Base-by-base conservation (phyloP, 2,329 filamentous ascomycete genomes). In the Colletotrichum musicola region DNA sequence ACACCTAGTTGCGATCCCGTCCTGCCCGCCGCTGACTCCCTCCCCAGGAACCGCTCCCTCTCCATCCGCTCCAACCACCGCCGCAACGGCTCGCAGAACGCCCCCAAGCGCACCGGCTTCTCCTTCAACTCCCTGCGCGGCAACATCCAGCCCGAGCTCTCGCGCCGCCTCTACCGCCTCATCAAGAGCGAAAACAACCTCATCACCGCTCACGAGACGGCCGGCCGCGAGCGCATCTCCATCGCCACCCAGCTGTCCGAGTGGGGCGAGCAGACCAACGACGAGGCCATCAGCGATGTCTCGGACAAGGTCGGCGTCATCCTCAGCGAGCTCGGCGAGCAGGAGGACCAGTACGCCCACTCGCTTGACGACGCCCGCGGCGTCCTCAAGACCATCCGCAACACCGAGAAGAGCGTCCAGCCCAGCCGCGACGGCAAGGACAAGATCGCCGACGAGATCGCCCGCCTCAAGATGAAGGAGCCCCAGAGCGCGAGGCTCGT, bases 101-200 rank as follows among this genome's bases (percentile, higher is more conserved):
- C 79, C 76, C 35, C 66, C 3, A 75, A 79, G 56, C 75, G 78
- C 25, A 71, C 72, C 74, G 75, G 78, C 54, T 97, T 98, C 84
- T 92, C 90, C 68, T 92, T 98, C 83, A 90, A 89, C 72, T 96
- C 94, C 20, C 89, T 99, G 63, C 93, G 95, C 59, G 94, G 94
- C 64, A 89, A 91, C 56, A 88, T 92, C 74, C 94, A 97, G 78
- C 93, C 95, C 4, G 94, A 98, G 80, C 88, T 98, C 30, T 94
- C 93, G 75, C 94, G 93, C 80, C 93, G 92, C 78, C 90, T 99
- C 59, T 97, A 91, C 86, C 92, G 92, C 74, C 88, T 99, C 70
- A 97, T 98, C 85, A 99, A 99, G 84, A 93, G 92, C 57, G 92
- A 97, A 81, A 98, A 98, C 85, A 90, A 92, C 77, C 90, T 95